phyloP scores from a whole-genome alignment of 1,284 basidiomycete genomes.

The Tylopilus orsonianus region DNA sequence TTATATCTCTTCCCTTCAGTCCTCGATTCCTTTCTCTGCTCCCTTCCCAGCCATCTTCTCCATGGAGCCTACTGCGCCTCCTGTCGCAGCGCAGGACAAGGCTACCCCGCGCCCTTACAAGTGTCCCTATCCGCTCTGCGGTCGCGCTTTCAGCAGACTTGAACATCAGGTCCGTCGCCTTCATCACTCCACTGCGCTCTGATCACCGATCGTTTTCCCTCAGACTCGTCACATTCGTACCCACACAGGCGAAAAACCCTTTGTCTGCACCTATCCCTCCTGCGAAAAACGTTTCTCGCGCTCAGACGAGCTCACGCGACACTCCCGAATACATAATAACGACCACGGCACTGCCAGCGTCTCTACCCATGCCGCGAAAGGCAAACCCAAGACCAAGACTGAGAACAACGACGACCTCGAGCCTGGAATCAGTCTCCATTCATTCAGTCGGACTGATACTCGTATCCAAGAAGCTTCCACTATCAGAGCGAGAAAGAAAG shows the following conservation, averaged over 20 bases:
- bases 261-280: slow-evolving; percentile 88
- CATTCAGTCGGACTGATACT: slow-evolving; percentile 23
- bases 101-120: slow-evolving; percentile 84
- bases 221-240: slow-evolving; percentile 98
- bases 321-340: slow-evolving; percentile 88
- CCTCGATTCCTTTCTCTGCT: slow-evolving; percentile 20
- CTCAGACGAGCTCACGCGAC: slow-evolving; percentile 95
- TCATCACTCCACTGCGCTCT: slow-evolving; percentile 15
- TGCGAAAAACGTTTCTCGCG: slow-evolving; percentile 99
- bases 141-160: slow-evolving; percentile 85
- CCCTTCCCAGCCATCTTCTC: slow-evolving; percentile 17
- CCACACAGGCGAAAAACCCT: slow-evolving; percentile 98
- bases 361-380: slow-evolving; percentile 30
- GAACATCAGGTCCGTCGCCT: slow-evolving; percentile 80
- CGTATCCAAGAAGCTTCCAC: slow-evolving; percentile 27
- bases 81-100: slow-evolving; percentile 44
- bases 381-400: slow-evolving; percentile 35
- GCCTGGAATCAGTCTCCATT: slow-evolving; percentile 29
- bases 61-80: slow-evolving; percentile 25
- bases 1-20: slow-evolving; percentile 29
- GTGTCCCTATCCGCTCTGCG: slow-evolving; percentile 90
- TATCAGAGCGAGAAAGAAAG: slow-evolving; percentile 63
- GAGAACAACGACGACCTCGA: slow-evolving; percentile 40
- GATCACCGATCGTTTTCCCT: slow-evolving; percentile 17
- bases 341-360: slow-evolving; percentile 39